Base-by-base conservation (phyloP, 805 yeast species). In the Ogataea trehaloabstinens region DNA sequence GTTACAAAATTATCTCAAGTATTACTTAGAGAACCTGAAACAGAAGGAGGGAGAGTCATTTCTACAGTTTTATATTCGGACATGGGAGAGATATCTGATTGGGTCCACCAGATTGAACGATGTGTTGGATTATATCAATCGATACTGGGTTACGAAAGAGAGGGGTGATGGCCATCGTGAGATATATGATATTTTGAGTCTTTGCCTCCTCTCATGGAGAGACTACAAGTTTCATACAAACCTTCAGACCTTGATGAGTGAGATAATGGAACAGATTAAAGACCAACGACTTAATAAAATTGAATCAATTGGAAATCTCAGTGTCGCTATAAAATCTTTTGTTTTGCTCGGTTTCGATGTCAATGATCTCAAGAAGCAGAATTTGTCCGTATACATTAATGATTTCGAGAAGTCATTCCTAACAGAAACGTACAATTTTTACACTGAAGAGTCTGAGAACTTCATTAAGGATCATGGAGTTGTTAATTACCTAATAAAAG, bases 81-180 rank as follows among this genome's bases (percentile, higher is more conserved):
- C 83, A 48, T 95, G 98, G 96, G 80, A 80, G 46, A 76, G 98
- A 44, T 93, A 76, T 60, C 79, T 95, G 17, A 80, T 87, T 37
- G 98, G 98, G 19, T 95, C 98, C 1, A 85, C 89, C 12, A 85
- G 87, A 62, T 66, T 93, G 60, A 89, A 88, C 61, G 93, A 95
- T 59, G 90, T 95, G 5, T 86, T 93, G 55, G 96, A 91, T 60
- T 93, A 93, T 63, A 80, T 93, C 76, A 93, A 93, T 63, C 76
- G 98, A 45, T 93, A 91, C 64, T 93, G 99, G 99, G 96, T 95
- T 31, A 85, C 85, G 52, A 90, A 95, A 56, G 98, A 91, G 63
- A 76, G 98, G 56, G 84, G 88, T 30, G 97, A 91, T 59, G 97
- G 97, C 13, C 78, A 87, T 54, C 75, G 89, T 47, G 89, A 87